Evolutionary conservation across 495 filamentous ascomycete genomes (phyloP), one percentile per base, ranked within the genome.

Genomic region (Polyplosphaeria fusca): DNA sequence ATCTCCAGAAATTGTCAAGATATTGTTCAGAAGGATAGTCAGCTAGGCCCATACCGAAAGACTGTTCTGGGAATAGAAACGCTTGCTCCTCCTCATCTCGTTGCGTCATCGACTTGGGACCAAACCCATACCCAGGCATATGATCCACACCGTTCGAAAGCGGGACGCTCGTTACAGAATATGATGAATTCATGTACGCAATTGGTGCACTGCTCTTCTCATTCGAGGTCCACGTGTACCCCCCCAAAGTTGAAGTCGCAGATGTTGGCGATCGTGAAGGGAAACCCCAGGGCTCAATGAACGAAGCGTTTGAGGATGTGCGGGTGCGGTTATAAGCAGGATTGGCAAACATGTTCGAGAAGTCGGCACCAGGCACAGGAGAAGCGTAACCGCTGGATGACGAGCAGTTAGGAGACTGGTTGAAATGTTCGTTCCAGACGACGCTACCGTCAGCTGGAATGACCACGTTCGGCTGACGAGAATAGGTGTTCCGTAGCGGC

Each of bases 1-100:
- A 61, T 47, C 58, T 65, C 73, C 73, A 76, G 61, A 72, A 77
- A 59, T 69, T 67, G 28, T 71, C 60, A 45, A 75, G 60, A 67
- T 72, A 74, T 47, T 72, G 63, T 50, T 71, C 49, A 47, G 41
- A 55, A 39, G 58, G 48, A 47, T 49, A 55, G 46, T 58, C 32
- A 22, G 55, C 46, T 18, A 57, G 27, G 55, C 55, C 56, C 58
- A 60, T 61, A 61, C 63, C 63, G 55, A 55, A 59, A 49, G 48
- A 40, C 39, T 66, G 48, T 28, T 66, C 58, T 40, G 63, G 59
- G 32, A 66, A 66, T 49, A 66, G 27, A n/a, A 60, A 39, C 19
- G 25, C 44, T 24, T 62, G 63, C 35, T 66, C 63, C 53, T 62
- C 58, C 38, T 59, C 58, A 44, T 66, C 63, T 30, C 52, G 48